A percentile compares a stretch with the other conserved stretches of the same genome.
Evolutionary conservation across 2,329 filamentous ascomycete species (phyloP).

Genomic region (Albophoma yamanashiensis): DNA sequence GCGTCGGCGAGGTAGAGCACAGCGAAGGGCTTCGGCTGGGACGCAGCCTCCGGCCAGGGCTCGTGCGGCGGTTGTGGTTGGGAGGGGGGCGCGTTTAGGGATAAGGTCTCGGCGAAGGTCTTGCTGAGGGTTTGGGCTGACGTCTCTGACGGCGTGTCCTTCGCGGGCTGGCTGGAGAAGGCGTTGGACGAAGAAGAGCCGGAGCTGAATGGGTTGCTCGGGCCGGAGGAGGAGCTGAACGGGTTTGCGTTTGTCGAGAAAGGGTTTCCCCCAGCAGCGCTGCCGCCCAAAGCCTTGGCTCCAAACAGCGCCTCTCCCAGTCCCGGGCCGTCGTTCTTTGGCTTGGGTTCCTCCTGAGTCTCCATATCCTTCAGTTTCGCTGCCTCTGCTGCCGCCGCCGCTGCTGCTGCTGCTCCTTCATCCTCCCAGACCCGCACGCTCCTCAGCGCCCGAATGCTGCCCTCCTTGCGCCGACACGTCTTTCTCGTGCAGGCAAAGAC

Average conservation of each 20-base stretch:
- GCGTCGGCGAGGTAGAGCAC: conserved; percentile 73
- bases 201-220: conserved; percentile 19
- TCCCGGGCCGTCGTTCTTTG: conserved; percentile 25
- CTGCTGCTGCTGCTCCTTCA: conserved; percentile 15
- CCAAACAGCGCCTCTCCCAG: conserved; percentile 64
- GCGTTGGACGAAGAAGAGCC: conserved; percentile 13
- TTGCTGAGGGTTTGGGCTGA: conserved; percentile 33
- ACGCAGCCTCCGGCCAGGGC: conserved; percentile 62
- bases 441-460: conserved; percentile 67
- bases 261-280: conserved; percentile 39
- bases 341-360: conserved; percentile 19
- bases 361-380: conserved; percentile 16
- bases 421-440: conserved; percentile 48
- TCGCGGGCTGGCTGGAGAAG: conserved; percentile 20
- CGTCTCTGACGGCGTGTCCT: conserved; percentile 18
- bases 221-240: conserved; percentile 23
- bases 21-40: conserved; percentile 63
- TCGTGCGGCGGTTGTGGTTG: conserved; percentile 33
- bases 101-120: conserved; percentile 66
- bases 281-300: conserved; percentile 34
- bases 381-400: conserved; percentile 6
- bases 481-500: conserved; percentile 73
- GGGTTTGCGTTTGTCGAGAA: conserved; percentile 46
- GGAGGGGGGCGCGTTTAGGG: conserved; percentile 48
- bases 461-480: conserved; percentile 69